Evolutionary conservation across 192 early-diverging fungal genomes (phyloP).

Genomic region (Umbelopsis ramanniana): DNA sequence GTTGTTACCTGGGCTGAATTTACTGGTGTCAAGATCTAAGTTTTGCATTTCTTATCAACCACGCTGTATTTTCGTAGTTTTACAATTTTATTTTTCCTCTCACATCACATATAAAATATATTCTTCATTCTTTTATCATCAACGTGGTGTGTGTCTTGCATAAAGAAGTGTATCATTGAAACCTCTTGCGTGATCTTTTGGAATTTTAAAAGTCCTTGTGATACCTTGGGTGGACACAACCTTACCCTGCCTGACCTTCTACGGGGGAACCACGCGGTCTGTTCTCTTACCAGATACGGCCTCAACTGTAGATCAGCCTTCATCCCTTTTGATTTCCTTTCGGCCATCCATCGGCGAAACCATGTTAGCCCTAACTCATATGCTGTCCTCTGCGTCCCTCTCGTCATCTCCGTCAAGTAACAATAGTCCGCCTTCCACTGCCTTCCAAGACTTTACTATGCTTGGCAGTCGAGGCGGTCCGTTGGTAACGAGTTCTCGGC

Average conservation of each 20-base stretch:
- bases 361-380: conserved; percentile 18
- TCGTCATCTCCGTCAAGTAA: conserved; percentile 22
- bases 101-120: too few species aligned
- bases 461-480: background rate
- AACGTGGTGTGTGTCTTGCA: too few species aligned
- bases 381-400: conserved; percentile 16
- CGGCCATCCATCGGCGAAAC: background rate
- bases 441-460: background rate
- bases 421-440: conserved; percentile 18
- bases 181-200: too few species aligned
- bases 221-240: background rate
- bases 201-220: background rate
- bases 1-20: conserved; percentile 75
- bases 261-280: conserved; percentile 2
- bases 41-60: too few species aligned
- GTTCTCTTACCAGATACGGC: background rate
- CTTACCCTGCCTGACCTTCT: background rate
- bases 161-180: too few species aligned
- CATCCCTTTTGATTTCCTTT: too few species aligned
- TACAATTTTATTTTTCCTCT: too few species aligned
- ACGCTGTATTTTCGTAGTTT: too few species aligned
- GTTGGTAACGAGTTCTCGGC: background rate
- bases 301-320: too few species aligned
- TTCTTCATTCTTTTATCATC: too few species aligned
- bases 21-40: conserved; percentile 58